Base-by-base conservation (phyloP, 2,329 filamentous ascomycete species). In the Pestalotiopsis sp. region DNA sequence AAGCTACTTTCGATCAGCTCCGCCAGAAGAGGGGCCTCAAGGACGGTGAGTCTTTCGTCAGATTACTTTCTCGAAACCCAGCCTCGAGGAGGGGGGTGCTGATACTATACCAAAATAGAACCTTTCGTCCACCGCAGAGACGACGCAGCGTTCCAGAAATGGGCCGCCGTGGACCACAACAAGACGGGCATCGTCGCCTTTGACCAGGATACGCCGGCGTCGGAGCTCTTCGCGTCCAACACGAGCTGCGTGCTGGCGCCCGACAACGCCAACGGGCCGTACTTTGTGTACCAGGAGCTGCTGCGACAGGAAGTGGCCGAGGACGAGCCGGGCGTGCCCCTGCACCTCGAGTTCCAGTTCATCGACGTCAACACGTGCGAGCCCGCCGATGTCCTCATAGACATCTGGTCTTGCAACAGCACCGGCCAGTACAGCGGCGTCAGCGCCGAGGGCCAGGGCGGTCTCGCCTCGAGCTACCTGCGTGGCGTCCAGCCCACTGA, bases 401-500 rank as follows among this genome's bases (percentile, higher is more conserved):
- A 85, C 70, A 81, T 83, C 45, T 85, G 83, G 83, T 78, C 82
- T 40, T 83, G 82, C 75, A 84, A 85, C 71, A 79, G 81, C 45
- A 84, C 80, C 0, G 83, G 83, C 57, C 76, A 78, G 25, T 85
- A 85, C 76, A 82, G 79, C 61, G 76, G 78, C 25, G 76, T 80
- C 61, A 73, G 68, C 60, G 72, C 72, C 17, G 67, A 68, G 3
- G 72, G 75, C 69, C 66, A 80, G 75, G 73, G 73, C 65, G 81
- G 80, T 1, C 71, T 82, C 63, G 77, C 78, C 23, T 78, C 79
- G 2, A 85, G 82, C 20, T 86, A 80, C 75, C 78, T 86, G 3
- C 83, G 85, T 2, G 85, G 85, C 45, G 80, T 86, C 58, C 82
- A 85, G 72, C 74, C 78, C 14, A 83, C 83, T 0, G 80, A 86